These are phyloP conservation scores for Xylaria nigripes DNA, from an alignment of 495 filamentous ascomycete species.

Conservation along the genomic window DNA sequence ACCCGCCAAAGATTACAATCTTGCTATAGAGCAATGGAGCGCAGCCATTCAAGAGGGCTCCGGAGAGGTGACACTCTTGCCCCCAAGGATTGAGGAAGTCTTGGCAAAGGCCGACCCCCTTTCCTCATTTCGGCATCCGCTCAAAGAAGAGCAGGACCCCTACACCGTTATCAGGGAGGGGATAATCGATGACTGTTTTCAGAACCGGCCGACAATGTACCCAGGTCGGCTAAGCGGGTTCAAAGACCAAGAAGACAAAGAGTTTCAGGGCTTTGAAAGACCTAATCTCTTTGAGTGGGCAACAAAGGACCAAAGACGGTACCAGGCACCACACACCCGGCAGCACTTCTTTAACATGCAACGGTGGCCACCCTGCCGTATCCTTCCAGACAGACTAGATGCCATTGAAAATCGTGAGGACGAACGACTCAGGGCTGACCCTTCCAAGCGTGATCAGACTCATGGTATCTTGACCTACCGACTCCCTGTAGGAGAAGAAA, in stretches of 20 bases:
- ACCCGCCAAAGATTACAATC: slow-evolving; percentile 2
- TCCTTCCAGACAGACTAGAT: slow-evolving; percentile 2
- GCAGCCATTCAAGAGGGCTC: slow-evolving; percentile 12
- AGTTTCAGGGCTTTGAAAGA: slow-evolving; percentile 11
- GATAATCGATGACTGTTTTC: slow-evolving; percentile 24
- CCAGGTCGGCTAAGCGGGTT: slow-evolving; percentile 13
- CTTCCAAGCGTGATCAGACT: slow-evolving; percentile 6
- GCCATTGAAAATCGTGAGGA: slow-evolving; percentile 14
- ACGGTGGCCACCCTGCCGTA: slow-evolving; percentile 20
- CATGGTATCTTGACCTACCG: slow-evolving; percentile 20
- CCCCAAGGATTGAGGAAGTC: slow-evolving; percentile 12
- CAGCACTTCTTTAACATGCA: slow-evolving; percentile 19
- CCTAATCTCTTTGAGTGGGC: slow-evolving; percentile 28
- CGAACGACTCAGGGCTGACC: slow-evolving; percentile 12
- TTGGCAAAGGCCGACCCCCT: slow-evolving; percentile 15
- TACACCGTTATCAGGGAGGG: slow-evolving; percentile 19
- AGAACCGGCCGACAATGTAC: slow-evolving; percentile 23
- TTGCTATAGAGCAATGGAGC: slow-evolving; percentile 13
- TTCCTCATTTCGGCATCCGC: not conserved
- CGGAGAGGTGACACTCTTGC: slow-evolving; percentile 15
- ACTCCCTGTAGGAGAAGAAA: slow-evolving; percentile 8
- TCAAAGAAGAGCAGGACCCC: not conserved
- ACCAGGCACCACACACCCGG: slow-evolving; percentile 20
- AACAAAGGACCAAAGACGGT: slow-evolving; percentile 20
- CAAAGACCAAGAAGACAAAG: slow-evolving; percentile 14